Evolutionary conservation across 371 early-diverging fungal genomes (phyloP).

Genomic region (Lichtheimia ramosa): DNA sequence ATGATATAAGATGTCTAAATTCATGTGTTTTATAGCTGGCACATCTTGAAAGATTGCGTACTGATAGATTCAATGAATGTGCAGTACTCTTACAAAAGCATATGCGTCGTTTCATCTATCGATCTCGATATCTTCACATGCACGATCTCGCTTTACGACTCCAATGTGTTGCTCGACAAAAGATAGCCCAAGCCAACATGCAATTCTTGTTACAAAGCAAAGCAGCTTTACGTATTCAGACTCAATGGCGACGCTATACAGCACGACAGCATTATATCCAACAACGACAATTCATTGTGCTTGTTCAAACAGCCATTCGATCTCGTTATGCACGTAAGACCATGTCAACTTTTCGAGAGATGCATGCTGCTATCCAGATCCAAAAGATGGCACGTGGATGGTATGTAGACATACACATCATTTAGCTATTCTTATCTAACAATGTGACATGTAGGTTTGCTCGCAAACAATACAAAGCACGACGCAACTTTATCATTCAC

Average conservation of each 20-base stretch:
- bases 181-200: constrained; percentile 55
- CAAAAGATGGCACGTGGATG: constrained; percentile 66
- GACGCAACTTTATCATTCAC: constrained; percentile 59
- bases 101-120: constrained; percentile 73
- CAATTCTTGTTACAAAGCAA: constrained; percentile 57
- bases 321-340: constrained; percentile 52
- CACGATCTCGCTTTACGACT: constrained; percentile 53
- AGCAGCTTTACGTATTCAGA: constrained; percentile 81
- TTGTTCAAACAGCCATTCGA: constrained; percentile 53
- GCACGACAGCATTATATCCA: constrained; percentile 58
- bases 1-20: neutral
- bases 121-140: constrained; percentile 62
- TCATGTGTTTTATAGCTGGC: constrained; percentile 59
- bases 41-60: constrained; percentile 85
- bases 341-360: constrained; percentile 45
- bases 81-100: constrained; percentile 91
- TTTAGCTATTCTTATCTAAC: neutral
- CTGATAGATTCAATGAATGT: constrained; percentile 74
- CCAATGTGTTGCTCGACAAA: constrained; percentile 64
- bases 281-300: constrained; percentile 25
- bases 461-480: constrained; percentile 56
- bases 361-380: constrained; percentile 73
- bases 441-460: constrained; percentile 31
- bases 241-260: constrained; percentile 60
- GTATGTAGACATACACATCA: constrained; percentile 12